These are phyloP conservation scores for Vigna mungo DNA, from an alignment of 306 rosid genomes.

Conservation along the genomic window DNA sequence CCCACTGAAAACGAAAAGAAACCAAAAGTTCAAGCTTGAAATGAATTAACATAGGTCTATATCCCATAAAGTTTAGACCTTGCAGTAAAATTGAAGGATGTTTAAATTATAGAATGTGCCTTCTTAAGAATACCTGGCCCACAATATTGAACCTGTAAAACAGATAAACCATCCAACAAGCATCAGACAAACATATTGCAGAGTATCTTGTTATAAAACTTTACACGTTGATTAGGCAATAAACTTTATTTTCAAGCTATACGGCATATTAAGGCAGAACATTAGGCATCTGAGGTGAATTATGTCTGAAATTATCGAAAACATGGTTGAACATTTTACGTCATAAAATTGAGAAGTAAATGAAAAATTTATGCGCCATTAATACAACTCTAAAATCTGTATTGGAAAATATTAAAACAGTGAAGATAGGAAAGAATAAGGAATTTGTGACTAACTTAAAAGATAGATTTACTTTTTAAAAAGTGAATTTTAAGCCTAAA, in stretches of 20 bases:
- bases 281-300: background rate
- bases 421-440: background rate
- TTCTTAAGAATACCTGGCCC: conserved; percentile 77
- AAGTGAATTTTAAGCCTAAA: no score
- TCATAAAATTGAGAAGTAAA: conserved; percentile 3
- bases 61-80: conserved; percentile 38
- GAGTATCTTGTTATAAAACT: conserved; percentile 11
- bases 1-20: conserved; percentile 84
- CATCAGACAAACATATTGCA: conserved; percentile 38
- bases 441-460: background rate
- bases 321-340: background rate
- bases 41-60: conserved; percentile 28
- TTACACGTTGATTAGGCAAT: background rate
- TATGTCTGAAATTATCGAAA: background rate
- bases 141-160: conserved; percentile 91
- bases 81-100: conserved; percentile 36
- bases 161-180: conserved; percentile 41
- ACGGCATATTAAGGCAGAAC: background rate
- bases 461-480: background rate
- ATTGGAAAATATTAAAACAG: background rate
- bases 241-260: background rate
- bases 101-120: conserved; percentile 41
- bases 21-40: conserved; percentile 39
- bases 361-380: background rate
- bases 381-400: background rate